phyloP scores from a whole-genome alignment of 2,329 filamentous ascomycete genomes.

The Exophiala alcalophila region DNA sequence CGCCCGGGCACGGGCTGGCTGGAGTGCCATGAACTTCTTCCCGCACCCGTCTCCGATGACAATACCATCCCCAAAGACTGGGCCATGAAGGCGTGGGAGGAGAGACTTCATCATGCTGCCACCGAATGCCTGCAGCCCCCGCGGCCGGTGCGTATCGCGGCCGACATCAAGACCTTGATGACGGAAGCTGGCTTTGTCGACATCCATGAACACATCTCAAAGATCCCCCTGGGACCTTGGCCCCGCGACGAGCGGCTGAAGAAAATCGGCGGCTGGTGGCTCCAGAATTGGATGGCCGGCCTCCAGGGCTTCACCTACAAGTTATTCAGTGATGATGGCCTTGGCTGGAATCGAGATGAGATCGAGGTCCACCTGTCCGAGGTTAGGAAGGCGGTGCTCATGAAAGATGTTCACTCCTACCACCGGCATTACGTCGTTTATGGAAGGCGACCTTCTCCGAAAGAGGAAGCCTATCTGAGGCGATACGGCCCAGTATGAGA shows the following conservation, averaged over 20 bases:
- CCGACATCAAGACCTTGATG: constrained; percentile 54
- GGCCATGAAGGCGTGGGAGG: constrained; percentile 50
- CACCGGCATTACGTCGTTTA: constrained; percentile 41
- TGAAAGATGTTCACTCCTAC: constrained; percentile 43
- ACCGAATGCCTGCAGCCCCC: constrained; percentile 43
- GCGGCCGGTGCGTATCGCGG: constrained; percentile 52
- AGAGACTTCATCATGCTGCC: constrained; percentile 42
- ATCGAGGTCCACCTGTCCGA: constrained; percentile 48
- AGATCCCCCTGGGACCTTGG: constrained; percentile 55
- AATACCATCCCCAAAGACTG: constrained; percentile 51
- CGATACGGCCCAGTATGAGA: constrained; percentile 12
- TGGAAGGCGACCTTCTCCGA: constrained; percentile 29
- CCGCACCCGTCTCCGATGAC: constrained; percentile 52
- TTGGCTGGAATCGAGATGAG: constrained; percentile 46
- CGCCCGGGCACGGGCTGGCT: constrained; percentile 54
- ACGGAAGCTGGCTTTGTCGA: constrained; percentile 57
- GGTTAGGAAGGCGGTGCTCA: constrained; percentile 42
- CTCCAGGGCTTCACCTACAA: constrained; percentile 46
- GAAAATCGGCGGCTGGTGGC: constrained; percentile 49
- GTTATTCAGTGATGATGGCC: constrained; percentile 36
- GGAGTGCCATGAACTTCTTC: constrained; percentile 46
- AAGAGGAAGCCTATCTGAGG: constrained; percentile 25
- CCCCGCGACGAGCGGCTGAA: constrained; percentile 48
- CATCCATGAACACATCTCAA: constrained; percentile 52
- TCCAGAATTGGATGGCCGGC: constrained; percentile 46